These are phyloP conservation scores for Smallanthus sonchifolius DNA, from an alignment of 129 eudicot genomes.

Conservation along the genomic window DNA sequence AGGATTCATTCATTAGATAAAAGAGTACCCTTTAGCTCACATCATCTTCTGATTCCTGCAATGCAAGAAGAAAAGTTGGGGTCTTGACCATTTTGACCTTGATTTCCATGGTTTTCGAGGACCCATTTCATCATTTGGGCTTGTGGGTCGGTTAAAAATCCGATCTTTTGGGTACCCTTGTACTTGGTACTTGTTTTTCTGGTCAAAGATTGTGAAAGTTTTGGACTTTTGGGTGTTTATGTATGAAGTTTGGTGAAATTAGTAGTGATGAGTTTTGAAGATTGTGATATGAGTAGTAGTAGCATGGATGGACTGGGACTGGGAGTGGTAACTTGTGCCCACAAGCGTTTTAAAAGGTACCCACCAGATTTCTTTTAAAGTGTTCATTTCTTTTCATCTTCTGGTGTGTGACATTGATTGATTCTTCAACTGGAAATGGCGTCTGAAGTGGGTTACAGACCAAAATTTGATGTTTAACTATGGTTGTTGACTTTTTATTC, in stretches of 20 bases:
- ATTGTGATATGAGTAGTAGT: conserved; percentile 32
- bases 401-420: conserved; percentile 27
- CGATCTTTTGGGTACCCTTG: conserved; percentile 36
- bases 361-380: conserved; percentile 6
- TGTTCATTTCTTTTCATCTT: conserved; percentile 17
- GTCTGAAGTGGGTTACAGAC: conserved; percentile 21
- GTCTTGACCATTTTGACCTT: conserved; percentile 34
- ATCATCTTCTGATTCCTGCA: conserved; percentile 24
- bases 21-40: conserved; percentile 27
- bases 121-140: conserved; percentile 42
- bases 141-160: conserved; percentile 32
- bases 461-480: background rate
- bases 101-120: conserved; percentile 27
- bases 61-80: conserved; percentile 37
- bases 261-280: conserved; percentile 47
- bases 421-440: conserved; percentile 34
- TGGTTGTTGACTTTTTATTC: conserved; percentile 1
- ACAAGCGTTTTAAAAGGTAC: conserved; percentile 78
- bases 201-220: conserved; percentile 36
- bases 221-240: conserved; percentile 22
- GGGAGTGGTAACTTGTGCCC: conserved; percentile 41
- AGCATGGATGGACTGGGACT: conserved; percentile 34
- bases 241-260: conserved; percentile 24
- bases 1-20: conserved; percentile 36
- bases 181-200: conserved; percentile 17